Base-by-base conservation (phyloP, 768 basidiomycete species). In the Leccinum variicolor region DNA sequence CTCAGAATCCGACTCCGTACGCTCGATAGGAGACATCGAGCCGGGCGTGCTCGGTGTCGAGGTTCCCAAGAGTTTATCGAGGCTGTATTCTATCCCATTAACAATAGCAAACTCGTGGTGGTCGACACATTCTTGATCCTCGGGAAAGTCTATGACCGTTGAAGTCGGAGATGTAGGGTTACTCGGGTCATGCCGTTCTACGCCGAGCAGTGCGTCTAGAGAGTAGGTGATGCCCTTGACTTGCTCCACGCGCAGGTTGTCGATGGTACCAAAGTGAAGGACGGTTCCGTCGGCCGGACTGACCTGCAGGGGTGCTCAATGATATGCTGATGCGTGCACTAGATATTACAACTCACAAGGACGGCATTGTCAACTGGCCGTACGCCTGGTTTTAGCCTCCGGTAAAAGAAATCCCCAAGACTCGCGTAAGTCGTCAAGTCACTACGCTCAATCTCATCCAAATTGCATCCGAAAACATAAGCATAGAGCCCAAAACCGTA, bases 171-270 rank as follows among this genome's bases (percentile, higher is more conserved):
- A 74, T 17, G 71, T 69, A 0, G 80, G 76, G 7, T 76, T 76
- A 17, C 75, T 76, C 13, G 81, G 80, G 45, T 63, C 63, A 45
- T 63, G 41, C 21, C 79, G 75, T 56, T 89, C 84, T 31, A 87
- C 80, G 36, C 97, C 97, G 15, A 99, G 84, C 0, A 99, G 79
- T 0, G 95, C 94, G 60, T 97, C 91, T 13, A 99, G 82, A 1
- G 94, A 97, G 68, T 99, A 99, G 0, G 94, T 97, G 61, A 96
- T 89, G 15, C 97, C 97, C 74, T 99, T 99, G 68, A 99, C 92
- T 73, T 98, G 95, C 69, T 97, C 95, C 52, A 99, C 92, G 26
- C 84, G 84, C 50, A 84, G 78, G 63, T 84, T 83, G 34, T 77
- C 82, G 61, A 99, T 90, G 1, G 84, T 84, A 33, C 97, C 97